Evolutionary conservation across 2,329 filamentous ascomycete genomes (phyloP), one percentile per base, ranked within the genome.

Genomic region (Colletotrichum musae): DNA sequence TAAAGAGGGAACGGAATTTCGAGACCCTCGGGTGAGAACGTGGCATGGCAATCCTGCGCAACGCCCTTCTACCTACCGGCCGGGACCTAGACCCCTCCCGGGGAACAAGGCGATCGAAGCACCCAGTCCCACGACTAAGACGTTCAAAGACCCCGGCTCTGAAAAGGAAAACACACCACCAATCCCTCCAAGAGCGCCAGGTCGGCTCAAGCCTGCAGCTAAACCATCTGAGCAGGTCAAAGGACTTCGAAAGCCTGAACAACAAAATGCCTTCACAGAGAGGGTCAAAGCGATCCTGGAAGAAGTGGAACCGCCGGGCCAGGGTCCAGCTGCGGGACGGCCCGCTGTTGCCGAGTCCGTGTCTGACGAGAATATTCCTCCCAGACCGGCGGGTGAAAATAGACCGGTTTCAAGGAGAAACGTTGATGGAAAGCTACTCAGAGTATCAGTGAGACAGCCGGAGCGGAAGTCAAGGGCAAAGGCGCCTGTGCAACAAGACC

Each of bases 381-480:
- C 16, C 3, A 21, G 24, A 7, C 58, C 48, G 39, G 6, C 32
- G 12, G 1, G 12, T 16, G 10, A 1, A 21, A 36, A 12, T 6
- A 45, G 15, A n/a, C 4, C 26, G 9, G 18, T 15, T 2, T 16
- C 47, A 28, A 45, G 26, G 52, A 26, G n/a, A 12, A 18, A 57
- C 10, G 5, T 58, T 3, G n/a, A 43, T 28, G 16, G 47, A 26
- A 70, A 63, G 53, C 47, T 53, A 9, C 43, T 52, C 41, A 52
- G 70, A 61, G 51, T 69, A 56, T 47, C 64, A 32, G 32, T 70
- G 63, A 32, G 56, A 39, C 18, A 58, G 57, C 68, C 59, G n/a
- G 45, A 62, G n/a, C 74, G 71, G 12, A 74, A 73, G 13, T 68
- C 71, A 9, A 78, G 73, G 12, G 73, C 74, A 10, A 62, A 73